Conservation (phyloP, 1,284 basidiomycete species). For the Papiliotrema flavescens region DNA sequence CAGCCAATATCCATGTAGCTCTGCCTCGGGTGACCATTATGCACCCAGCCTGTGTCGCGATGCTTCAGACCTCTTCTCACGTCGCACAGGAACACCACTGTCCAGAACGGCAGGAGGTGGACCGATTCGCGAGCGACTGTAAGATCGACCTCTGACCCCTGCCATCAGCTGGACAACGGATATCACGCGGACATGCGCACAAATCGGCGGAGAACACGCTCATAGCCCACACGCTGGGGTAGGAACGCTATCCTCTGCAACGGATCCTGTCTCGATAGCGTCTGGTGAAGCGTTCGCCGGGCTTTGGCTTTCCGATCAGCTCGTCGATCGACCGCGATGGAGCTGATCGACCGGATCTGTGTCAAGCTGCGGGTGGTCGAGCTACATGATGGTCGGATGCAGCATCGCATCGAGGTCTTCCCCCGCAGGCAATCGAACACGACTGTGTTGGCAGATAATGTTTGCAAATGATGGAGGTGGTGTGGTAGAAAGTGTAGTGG, state of each 20-base stretch:
- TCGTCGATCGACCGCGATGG: no score
- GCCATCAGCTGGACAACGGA: not conserved
- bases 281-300: not conserved
- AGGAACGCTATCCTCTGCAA: not conserved
- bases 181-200: not conserved
- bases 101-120: constrained; percentile 18
- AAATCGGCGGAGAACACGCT: not conserved
- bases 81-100: constrained; percentile 3
- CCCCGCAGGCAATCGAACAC: no score
- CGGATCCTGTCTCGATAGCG: not conserved
- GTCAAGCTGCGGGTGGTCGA: no score
- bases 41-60: not conserved
- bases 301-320: no score
- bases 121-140: not conserved
- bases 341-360: no score
- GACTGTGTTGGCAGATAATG: no score
- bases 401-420: no score
- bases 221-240: not conserved
- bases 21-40: not conserved
- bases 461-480: no score
- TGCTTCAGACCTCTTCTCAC: not conserved
- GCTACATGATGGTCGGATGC: no score
- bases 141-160: not conserved
- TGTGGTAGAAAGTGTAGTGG: no score
- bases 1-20: constrained; percentile 1